A percentile compares a stretch with the other conserved stretches of the same genome.
These are phyloP conservation scores for Tardiomyces digboiensis DNA, from an alignment of 1,139 yeast species.

Conservation along the genomic window DNA sequence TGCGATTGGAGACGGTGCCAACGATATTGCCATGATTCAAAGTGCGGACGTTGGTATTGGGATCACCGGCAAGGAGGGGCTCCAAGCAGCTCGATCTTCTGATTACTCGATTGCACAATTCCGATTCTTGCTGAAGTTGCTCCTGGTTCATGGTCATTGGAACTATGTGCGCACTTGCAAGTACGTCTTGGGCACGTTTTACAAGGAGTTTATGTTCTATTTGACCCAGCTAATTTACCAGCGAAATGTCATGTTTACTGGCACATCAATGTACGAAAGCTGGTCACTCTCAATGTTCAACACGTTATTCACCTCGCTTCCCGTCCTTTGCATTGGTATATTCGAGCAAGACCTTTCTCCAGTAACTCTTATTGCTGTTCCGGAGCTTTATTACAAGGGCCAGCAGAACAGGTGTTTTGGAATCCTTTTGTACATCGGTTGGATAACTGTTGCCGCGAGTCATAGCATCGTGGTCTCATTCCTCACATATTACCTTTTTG, in stretches of 20 bases:
- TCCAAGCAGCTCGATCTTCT: constrained; percentile 92
- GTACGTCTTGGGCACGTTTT: constrained; percentile 88
- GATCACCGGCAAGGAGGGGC: constrained; percentile 92
- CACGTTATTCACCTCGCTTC: constrained; percentile 86
- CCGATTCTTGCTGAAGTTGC: constrained; percentile 66
- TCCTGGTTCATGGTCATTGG: constrained; percentile 93
- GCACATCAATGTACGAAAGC: constrained; percentile 86
- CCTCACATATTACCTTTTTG: constrained; percentile 58
- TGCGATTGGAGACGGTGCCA: constrained; percentile 99
- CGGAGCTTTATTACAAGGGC: constrained; percentile 79
- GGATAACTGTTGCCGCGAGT: constrained; percentile 72
- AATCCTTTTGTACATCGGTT: constrained; percentile 53
- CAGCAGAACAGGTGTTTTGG: constrained; percentile 70
- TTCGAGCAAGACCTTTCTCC: constrained; percentile 88
- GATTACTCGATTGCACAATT: constrained; percentile 97
- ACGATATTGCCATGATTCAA: constrained; percentile 98
- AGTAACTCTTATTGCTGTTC: constrained; percentile 81
- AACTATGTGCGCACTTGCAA: constrained; percentile 88
- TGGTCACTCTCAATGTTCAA: constrained; percentile 98
- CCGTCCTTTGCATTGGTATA: constrained; percentile 91
- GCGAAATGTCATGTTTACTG: constrained; percentile 80
- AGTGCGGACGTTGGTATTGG: constrained; percentile 98
- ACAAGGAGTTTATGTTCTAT: constrained; percentile 86
- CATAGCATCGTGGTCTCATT: constrained; percentile 71
- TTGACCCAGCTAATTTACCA: constrained; percentile 85